Percentiles rank a stretch among this genome's conserved stretches.
These are phyloP conservation scores for Maudiozyma serrabonitensis DNA, from an alignment of 805 yeast genomes.

Conservation along the genomic window DNA sequence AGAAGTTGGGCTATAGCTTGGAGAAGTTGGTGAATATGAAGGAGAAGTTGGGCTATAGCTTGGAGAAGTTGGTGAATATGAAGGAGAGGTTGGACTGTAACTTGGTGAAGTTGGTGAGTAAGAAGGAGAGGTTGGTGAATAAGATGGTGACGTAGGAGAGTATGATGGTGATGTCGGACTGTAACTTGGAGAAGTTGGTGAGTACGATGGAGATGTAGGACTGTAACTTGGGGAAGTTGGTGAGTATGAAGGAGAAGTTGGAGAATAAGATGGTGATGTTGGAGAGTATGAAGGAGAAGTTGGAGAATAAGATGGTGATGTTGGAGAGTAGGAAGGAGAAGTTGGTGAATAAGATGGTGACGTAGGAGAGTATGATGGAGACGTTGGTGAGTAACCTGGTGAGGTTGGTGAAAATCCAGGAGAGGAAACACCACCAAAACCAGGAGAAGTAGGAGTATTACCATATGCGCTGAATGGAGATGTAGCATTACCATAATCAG, in stretches of 20 bases:
- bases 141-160: slow-evolving; percentile 69
- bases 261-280: slow-evolving; percentile 72
- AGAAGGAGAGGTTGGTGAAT: slow-evolving; percentile 79
- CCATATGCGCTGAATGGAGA: slow-evolving; percentile 43
- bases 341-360: slow-evolving; percentile 72
- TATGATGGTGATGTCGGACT: slow-evolving; percentile 63
- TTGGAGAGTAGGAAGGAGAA: slow-evolving; percentile 59
- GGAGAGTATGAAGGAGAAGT: slow-evolving; percentile 74
- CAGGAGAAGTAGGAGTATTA: slow-evolving; percentile 51
- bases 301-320: slow-evolving; percentile 71
- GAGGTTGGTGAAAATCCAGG: slow-evolving; percentile 71
- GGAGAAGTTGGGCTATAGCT: slow-evolving; percentile 65
- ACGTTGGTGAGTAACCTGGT: slow-evolving; percentile 71
- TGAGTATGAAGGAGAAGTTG: slow-evolving; percentile 66
- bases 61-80: slow-evolving; percentile 72
- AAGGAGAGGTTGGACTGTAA: slow-evolving; percentile 65
- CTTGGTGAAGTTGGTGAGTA: slow-evolving; percentile 71
- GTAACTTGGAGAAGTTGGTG: slow-evolving; percentile 71
- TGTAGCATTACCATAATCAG: slow-evolving; percentile 50
- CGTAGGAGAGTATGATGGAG: slow-evolving; percentile 75
- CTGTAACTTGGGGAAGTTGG: slow-evolving; percentile 76
- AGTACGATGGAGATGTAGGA: slow-evolving; percentile 65
- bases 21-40: slow-evolving; percentile 65
- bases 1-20: slow-evolving; percentile 59
- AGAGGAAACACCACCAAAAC: slow-evolving; percentile 44